Percentiles rank a stretch among this genome's conserved stretches.
phyloP scores from a whole-genome alignment of 2,329 filamentous ascomycete genomes.

The Arthrobotrys megalospora region DNA sequence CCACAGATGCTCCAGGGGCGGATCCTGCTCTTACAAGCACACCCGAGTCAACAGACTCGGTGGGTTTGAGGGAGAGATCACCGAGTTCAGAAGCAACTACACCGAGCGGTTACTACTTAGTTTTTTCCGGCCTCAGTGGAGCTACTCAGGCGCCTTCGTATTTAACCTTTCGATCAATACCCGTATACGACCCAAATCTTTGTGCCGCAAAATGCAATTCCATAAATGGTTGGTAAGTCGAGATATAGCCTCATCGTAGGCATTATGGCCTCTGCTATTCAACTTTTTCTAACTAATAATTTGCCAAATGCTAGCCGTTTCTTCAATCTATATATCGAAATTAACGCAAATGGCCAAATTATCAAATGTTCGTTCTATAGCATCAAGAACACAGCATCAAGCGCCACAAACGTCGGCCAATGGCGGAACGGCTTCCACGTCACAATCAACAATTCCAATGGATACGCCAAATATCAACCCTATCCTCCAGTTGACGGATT shows the following conservation, averaged over 20 bases:
- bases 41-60: conserved; percentile 20
- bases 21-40: conserved; percentile 18
- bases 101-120: conserved; percentile 23
- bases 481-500: conserved; percentile 20
- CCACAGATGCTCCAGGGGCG: conserved; percentile 16
- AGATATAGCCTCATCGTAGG: background rate
- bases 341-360: conserved; percentile 12
- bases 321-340: conserved; percentile 39
- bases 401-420: conserved; percentile 33
- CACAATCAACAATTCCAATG: conserved; percentile 37
- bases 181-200: conserved; percentile 10
- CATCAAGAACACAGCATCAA: conserved; percentile 13
- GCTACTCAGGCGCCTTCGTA: conserved; percentile 26
- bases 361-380: conserved; percentile 33
- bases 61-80: conserved; percentile 2
- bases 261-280: too few relatives aligned
- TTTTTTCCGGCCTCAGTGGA: conserved; percentile 29
- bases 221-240: conserved; percentile 10
- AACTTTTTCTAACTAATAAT: too few relatives aligned
- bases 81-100: conserved; percentile 13
- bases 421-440: conserved; percentile 17
- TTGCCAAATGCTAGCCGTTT: conserved; percentile 22
- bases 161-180: conserved; percentile 20
- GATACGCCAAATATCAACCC: conserved; percentile 19
- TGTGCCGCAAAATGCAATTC: conserved; percentile 29